Evolutionary conservation across 768 basidiomycete species (phyloP), one percentile per base, ranked within the genome.

Genomic region (Hericium alpestre): DNA sequence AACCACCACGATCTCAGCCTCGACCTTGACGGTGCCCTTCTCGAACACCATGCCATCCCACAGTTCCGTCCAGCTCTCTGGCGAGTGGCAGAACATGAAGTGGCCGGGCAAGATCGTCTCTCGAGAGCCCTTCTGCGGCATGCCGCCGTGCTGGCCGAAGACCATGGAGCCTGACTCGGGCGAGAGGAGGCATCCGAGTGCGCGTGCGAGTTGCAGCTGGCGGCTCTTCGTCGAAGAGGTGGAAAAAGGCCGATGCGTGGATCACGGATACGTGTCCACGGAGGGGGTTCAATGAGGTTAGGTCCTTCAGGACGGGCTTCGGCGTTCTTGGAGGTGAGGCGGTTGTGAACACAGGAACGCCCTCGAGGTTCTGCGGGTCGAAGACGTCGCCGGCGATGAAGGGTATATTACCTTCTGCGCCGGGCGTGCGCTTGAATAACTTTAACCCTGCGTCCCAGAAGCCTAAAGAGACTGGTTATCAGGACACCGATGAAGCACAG

Each of bases 241-340:
- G 70, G 64, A 84, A 82, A 65, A 83, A 69, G 5, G 75, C 66
- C 12, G 74, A 70, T 1, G 76, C 74, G 62, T 80, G 76, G 20
- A 84, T 78, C 5, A 67, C 76, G 12, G 78, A 73, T 38, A 80
- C 66, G 25, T 70, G 74, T 4, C 79, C 77, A 50, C 63, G 73
- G 8, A 81, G 68, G 5, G 74, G 73, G 18, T 69, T 79, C 38
- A 83, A 68, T 0, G 76, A 74, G n/a, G n/a, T n/a, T n/a, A 79
- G 57, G 1, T 66, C 58, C 1, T 60, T 32, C 41, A 78, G 59
- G 51, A 60, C 61, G 1, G 70, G 70, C 4, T 37, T 39, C 1
- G 53, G 56, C 3, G 53, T 23, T 11, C 57, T 81, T 18, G 48
- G 48, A 15, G 55, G 18, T 5, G 37, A 16, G 7, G 47, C 12